phyloP scores from a whole-genome alignment of 306 rosid species.

The Sindora glabra region DNA sequence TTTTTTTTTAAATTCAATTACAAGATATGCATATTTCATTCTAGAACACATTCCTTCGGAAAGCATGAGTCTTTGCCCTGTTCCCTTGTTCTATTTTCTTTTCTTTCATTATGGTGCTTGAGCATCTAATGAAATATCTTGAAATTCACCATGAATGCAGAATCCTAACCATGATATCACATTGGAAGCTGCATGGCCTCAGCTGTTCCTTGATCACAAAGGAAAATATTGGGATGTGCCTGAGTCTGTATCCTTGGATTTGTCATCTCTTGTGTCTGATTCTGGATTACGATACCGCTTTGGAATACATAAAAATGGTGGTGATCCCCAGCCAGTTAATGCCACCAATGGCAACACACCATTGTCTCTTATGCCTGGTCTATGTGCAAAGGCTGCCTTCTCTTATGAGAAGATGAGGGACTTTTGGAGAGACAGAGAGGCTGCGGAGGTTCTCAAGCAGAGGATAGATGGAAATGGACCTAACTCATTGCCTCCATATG shows the following conservation, averaged over 20 bases:
- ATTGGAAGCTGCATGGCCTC: conserved; percentile 90
- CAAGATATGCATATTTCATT: neutral
- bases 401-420: conserved; percentile 54
- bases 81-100: neutral
- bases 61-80: neutral
- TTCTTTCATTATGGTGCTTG: neutral
- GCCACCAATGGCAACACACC: conserved; percentile 34
- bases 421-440: conserved; percentile 52
- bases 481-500: conserved; percentile 46
- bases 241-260: conserved; percentile 61
- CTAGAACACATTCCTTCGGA: neutral
- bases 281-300: conserved; percentile 69
- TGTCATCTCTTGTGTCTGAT: conserved; percentile 48
- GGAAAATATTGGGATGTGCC: conserved; percentile 93
- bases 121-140: conserved; percentile 5
- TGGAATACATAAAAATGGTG: conserved; percentile 70
- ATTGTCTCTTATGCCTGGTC: conserved; percentile 55
- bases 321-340: conserved; percentile 51
- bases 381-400: conserved; percentile 74
- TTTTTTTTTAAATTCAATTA: neutral
- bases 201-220: conserved; percentile 75
- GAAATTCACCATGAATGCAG: conserved; percentile 33
- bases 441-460: conserved; percentile 14
- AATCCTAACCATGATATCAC: conserved; percentile 68
- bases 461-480: neutral